Evolutionary conservation across 768 basidiomycete species (phyloP), one percentile per base, ranked within the genome.

Genomic region (Pulveroboletus sp.): DNA sequence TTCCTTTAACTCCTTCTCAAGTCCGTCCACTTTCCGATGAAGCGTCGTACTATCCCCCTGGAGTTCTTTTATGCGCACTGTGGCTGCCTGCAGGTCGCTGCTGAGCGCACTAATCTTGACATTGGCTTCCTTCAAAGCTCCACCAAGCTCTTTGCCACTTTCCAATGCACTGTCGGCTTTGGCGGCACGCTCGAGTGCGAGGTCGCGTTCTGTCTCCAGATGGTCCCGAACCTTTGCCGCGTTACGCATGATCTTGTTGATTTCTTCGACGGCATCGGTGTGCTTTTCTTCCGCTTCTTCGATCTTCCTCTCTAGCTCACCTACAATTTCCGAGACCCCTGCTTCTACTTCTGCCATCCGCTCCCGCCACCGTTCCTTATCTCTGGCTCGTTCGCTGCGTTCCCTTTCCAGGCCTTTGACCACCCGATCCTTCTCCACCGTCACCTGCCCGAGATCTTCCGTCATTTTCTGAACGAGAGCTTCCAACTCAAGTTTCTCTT

Each of bases 281-380:
- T 69, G 70, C 24, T 64, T 70, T 46, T 70, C 68, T 58, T 86
- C 83, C 0, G 86, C 79, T 32, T 69, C 71, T 38, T 69, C 71
- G 3, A 79, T 59, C 55, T 78, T 82, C 53, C 58, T 57, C 67
- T 89, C 86, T 50, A 92, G 66, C 43, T 81, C 79, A n/a, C 69
- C 68, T 17, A 92, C 72, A 49, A 90, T 83, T 8, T 69, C 79
- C 33, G 79, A 77, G 26, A 88, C 87, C 5, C 84, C 85, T 43
- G 71, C 71, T 64, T 89, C 83, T 8, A 88, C 84, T 51, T 88
- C 86, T 8, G 55, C 58, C 80, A 90, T 86, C 39, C 84, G 75
- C 44, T 78, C 79, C 57, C 79, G 80, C 82, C 84, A 91, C 39
- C 80, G 69, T 27, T 82, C 80, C 53, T 83, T 85, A 60, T 89